Evolutionary conservation across 306 rosid genomes (phyloP).

Genomic region (Glycine latifolia): DNA sequence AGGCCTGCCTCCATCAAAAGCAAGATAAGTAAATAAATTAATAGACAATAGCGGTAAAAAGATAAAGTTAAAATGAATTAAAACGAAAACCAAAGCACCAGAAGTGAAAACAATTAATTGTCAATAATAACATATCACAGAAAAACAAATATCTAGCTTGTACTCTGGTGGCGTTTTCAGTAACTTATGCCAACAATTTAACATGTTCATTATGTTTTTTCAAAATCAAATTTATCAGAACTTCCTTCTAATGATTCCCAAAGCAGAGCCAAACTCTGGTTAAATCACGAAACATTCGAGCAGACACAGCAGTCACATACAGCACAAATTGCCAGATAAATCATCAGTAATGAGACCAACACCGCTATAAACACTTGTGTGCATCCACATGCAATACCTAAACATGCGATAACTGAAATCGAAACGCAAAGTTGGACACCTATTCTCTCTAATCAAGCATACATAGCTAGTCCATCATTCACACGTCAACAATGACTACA

Average conservation of each 20-base stretch:
- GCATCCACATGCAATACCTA: neutral
- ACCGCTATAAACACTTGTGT: neutral
- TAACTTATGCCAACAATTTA: neutral
- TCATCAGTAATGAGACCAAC: too few species aligned
- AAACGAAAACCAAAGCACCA: neutral
- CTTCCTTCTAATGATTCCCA: neutral
- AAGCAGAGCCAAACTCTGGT: slow-evolving; percentile 2
- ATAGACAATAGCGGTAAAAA: neutral
- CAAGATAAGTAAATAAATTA: neutral
- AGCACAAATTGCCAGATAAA: neutral
- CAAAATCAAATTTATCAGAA: neutral
- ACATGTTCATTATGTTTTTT: neutral
- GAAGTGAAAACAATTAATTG: neutral
- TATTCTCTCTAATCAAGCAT: neutral
- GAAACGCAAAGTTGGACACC: neutral
- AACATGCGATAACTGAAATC: neutral
- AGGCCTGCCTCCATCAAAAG: slow-evolving; percentile 44
- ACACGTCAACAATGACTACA: neutral
- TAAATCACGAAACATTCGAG: neutral
- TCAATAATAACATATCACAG: neutral
- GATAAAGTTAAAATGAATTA: neutral
- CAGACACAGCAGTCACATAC: neutral
- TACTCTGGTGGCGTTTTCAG: neutral
- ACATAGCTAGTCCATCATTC: neutral
- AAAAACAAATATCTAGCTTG: neutral